A percentile compares a stretch with the other conserved stretches of the same genome.
These are phyloP conservation scores for Microcyclospora pomicola DNA, from an alignment of 2,329 filamentous ascomycete genomes.

Conservation along the genomic window DNA sequence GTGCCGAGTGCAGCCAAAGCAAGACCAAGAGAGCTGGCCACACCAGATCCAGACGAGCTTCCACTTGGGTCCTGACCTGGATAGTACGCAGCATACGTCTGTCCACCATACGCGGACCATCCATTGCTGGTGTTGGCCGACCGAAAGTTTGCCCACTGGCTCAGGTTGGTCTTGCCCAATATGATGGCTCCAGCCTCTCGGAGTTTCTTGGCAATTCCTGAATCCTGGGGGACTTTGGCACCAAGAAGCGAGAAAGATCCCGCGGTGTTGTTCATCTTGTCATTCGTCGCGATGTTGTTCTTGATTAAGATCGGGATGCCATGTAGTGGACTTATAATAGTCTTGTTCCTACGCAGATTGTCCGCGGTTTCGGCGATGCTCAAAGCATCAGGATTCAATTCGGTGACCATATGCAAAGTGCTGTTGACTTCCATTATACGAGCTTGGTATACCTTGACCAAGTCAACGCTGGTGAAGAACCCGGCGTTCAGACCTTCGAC, in stretches of 20 bases:
- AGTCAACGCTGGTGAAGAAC: slow-evolving; percentile 43
- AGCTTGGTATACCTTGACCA: slow-evolving; percentile 41
- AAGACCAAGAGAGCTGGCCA: slow-evolving; percentile 45
- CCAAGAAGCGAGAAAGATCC: slow-evolving; percentile 51
- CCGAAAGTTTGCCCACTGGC: slow-evolving; percentile 51
- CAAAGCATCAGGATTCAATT: slow-evolving; percentile 43
- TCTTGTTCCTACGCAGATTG: slow-evolving; percentile 34
- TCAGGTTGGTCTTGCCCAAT: slow-evolving; percentile 52
- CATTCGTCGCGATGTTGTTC: slow-evolving; percentile 50
- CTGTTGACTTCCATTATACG: slow-evolving; percentile 41
- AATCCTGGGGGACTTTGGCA: slow-evolving; percentile 42
- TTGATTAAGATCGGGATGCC: slow-evolving; percentile 54
- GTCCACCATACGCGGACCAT: slow-evolving; percentile 52
- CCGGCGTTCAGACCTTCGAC: slow-evolving; percentile 34
- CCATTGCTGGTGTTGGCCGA: slow-evolving; percentile 45
- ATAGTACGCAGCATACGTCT: slow-evolving; percentile 48
- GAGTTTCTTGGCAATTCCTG: slow-evolving; percentile 46
- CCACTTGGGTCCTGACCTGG: slow-evolving; percentile 48
- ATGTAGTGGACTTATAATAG: slow-evolving; percentile 41
- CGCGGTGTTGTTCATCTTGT: slow-evolving; percentile 50
- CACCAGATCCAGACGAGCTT: slow-evolving; percentile 48
- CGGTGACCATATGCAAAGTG: slow-evolving; percentile 38
- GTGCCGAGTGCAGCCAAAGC: slow-evolving; percentile 46
- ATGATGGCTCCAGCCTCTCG: slow-evolving; percentile 48
- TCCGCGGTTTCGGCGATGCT: slow-evolving; percentile 37